Conservation (phyloP, 371 early-diverging fungal species). For the Actinomortierella wolfii region DNA sequence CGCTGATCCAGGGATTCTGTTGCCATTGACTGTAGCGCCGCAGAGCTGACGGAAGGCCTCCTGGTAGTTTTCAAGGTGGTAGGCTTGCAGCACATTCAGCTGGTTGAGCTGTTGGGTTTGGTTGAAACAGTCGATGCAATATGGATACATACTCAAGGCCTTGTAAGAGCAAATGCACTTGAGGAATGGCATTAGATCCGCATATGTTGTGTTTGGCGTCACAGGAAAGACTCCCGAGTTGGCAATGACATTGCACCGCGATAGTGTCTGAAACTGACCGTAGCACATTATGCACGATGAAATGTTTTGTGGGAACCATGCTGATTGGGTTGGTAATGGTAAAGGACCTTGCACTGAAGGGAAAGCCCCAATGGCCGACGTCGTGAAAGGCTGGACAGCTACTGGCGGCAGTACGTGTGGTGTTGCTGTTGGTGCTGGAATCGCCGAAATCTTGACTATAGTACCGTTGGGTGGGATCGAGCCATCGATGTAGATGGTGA, state of each 20-base stretch:
- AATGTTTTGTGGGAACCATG: slow-evolving; percentile 37
- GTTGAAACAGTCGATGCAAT: slow-evolving; percentile 35
- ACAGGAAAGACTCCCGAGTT: slow-evolving; percentile 26
- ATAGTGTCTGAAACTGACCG: slow-evolving; percentile 28
- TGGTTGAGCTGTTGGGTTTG: slow-evolving; percentile 31
- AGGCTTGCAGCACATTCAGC: slow-evolving; percentile 30
- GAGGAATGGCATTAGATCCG: slow-evolving; percentile 22
- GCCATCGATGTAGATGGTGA: no score
- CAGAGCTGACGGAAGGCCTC: slow-evolving; percentile 40
- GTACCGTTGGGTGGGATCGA: no score
- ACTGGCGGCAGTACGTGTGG: slow-evolving; percentile 8
- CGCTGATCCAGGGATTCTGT: slow-evolving; percentile 11
- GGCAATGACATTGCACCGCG: slow-evolving; percentile 35
- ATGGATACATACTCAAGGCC: slow-evolving; percentile 30
- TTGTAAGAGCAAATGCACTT: slow-evolving; percentile 38
- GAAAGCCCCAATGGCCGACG: slow-evolving; percentile 2
- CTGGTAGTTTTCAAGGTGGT: slow-evolving; percentile 27
- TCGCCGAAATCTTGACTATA: not conserved
- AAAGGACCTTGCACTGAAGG: slow-evolving; percentile 6
- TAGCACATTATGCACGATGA: slow-evolving; percentile 34
- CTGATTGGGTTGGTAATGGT: slow-evolving; percentile 27
- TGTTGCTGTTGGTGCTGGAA: slow-evolving; percentile 7
- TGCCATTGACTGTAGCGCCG: slow-evolving; percentile 31
- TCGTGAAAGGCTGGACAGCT: slow-evolving; percentile 22
- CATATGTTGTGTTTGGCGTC: slow-evolving; percentile 24